These are phyloP conservation scores for Metarhizium sp. DNA, from an alignment of 2,329 filamentous ascomycete genomes.

Conservation along the genomic window DNA sequence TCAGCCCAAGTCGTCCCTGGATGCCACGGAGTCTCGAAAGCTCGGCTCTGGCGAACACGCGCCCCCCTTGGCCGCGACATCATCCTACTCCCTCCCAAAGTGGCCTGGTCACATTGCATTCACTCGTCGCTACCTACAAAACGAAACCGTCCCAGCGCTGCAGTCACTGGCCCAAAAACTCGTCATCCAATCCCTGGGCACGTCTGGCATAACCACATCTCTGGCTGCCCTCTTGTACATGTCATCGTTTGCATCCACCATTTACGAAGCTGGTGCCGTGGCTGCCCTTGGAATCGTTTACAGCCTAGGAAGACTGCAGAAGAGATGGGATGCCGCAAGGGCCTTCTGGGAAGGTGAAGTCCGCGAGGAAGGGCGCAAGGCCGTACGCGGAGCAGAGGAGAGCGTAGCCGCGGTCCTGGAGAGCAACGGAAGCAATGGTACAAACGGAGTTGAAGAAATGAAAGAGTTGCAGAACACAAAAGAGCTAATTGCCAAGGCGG, in stretches of 20 bases:
- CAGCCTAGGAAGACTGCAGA: conserved; percentile 50
- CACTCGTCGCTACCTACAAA: conserved; percentile 56
- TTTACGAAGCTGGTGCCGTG: conserved; percentile 54
- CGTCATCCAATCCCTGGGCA: conserved; percentile 65
- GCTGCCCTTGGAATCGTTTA: conserved; percentile 51
- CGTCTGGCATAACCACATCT: conserved; percentile 52
- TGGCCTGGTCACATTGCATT: conserved; percentile 71
- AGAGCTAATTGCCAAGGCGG: conserved; percentile 38
- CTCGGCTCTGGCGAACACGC: conserved; percentile 17
- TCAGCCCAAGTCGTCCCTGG: conserved; percentile 22
- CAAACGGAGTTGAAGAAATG: conserved; percentile 9
- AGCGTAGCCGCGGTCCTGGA: conserved; percentile 40
- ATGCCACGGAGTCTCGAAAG: conserved; percentile 8
- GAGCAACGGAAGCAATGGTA: conserved; percentile 13
- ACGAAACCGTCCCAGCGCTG: conserved; percentile 59
- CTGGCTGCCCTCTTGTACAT: conserved; percentile 49
- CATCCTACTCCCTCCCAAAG: conserved; percentile 24
- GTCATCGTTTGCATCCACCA: conserved; percentile 39
- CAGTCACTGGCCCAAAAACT: conserved; percentile 66
- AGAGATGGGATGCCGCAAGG: conserved; percentile 51
- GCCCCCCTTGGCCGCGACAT: conserved; percentile 13
- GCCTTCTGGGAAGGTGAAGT: conserved; percentile 57
- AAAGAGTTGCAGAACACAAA: conserved; percentile 29
- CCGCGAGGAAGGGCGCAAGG: conserved; percentile 56
- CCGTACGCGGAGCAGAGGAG: conserved; percentile 46